These are phyloP conservation scores for Stereum hirsutum DNA, from an alignment of 1,284 basidiomycete species.

Conservation along the genomic window DNA sequence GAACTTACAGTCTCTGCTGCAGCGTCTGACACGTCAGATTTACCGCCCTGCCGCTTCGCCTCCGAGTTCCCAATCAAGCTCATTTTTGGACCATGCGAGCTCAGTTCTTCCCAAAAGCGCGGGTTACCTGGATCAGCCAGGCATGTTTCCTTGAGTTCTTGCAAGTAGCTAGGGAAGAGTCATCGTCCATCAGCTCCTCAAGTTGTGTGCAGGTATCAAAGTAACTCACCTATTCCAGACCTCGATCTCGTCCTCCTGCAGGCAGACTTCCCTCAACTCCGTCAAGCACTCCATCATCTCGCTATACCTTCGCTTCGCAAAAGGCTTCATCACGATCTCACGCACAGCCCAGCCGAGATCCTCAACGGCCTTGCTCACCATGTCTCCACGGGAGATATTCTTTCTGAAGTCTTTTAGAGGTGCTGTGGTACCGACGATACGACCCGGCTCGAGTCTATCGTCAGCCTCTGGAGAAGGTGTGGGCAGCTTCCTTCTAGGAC, in stretches of 20 bases:
- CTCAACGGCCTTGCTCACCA: slow-evolving; percentile 76
- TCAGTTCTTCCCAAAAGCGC: slow-evolving; percentile 55
- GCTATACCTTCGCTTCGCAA: slow-evolving; percentile 50
- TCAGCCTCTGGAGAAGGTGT: slow-evolving; percentile 20
- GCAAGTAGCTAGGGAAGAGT: slow-evolving; percentile 41
- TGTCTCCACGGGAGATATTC: slow-evolving; percentile 62
- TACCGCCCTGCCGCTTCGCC: slow-evolving; percentile 45
- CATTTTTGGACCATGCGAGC: slow-evolving; percentile 38
- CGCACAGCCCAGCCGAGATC: slow-evolving; percentile 65
- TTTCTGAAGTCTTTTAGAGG: slow-evolving; percentile 72
- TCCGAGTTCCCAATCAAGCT: slow-evolving; percentile 59
- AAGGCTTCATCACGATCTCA: slow-evolving; percentile 63
- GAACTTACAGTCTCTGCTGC: slow-evolving; percentile 9
- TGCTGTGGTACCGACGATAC: slow-evolving; percentile 64
- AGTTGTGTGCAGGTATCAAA: not conserved
- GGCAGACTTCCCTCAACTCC: slow-evolving; percentile 44
- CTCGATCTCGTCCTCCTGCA: slow-evolving; percentile 71
- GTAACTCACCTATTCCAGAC: slow-evolving; percentile 62
- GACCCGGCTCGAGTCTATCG: slow-evolving; percentile 33
- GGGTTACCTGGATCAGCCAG: slow-evolving; percentile 42
- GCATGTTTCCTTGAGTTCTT: slow-evolving; percentile 47
- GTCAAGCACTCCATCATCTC: slow-evolving; percentile 72
- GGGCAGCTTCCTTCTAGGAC: slow-evolving; percentile 9
- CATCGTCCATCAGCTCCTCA: not conserved
- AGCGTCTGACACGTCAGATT: slow-evolving; percentile 41